phyloP scores from a whole-genome alignment of 192 early-diverging fungal species.

The Radiomyces spectabilis region DNA sequence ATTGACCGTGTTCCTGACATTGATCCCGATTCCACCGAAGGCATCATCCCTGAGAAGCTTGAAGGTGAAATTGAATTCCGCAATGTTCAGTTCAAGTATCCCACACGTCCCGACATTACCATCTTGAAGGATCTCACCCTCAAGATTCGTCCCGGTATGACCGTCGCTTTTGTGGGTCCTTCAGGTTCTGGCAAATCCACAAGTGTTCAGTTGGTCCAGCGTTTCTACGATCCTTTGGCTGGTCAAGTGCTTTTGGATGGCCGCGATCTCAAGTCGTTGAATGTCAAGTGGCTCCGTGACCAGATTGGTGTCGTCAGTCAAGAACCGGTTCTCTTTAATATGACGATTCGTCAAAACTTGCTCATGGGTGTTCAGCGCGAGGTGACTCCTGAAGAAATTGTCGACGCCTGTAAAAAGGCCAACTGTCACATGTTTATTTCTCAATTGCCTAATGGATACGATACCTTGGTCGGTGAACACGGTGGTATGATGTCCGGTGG shows the following conservation, averaged over 20 bases:
- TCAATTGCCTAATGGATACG: constrained; percentile 73
- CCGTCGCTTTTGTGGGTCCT: constrained; percentile 84
- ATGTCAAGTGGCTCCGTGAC: constrained; percentile 74
- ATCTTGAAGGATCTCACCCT: constrained; percentile 72
- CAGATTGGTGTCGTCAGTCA: constrained; percentile 88
- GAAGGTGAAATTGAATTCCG: constrained; percentile 66
- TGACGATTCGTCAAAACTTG: constrained; percentile 76
- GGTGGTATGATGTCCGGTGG: constrained; percentile 76
- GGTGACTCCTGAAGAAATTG: constrained; percentile 63
- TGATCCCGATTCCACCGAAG: constrained; percentile 45
- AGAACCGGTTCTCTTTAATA: constrained; percentile 85
- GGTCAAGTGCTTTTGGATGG: constrained; percentile 70
- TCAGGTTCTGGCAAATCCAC: constrained; percentile 88
- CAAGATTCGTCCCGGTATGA: constrained; percentile 66
- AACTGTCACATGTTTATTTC: constrained; percentile 82
- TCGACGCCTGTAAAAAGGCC: constrained; percentile 56
- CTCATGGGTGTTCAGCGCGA: constrained; percentile 52
- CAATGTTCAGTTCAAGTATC: constrained; percentile 79
- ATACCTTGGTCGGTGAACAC: constrained; percentile 78
- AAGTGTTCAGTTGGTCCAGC: constrained; percentile 72
- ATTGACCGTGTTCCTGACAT: constrained; percentile 81
- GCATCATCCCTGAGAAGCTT: constrained; percentile 36
- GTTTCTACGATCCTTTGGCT: constrained; percentile 69
- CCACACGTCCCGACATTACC: constrained; percentile 71
- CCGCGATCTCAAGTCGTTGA: constrained; percentile 62